Evolutionary conservation across 2,329 filamentous ascomycete species (phyloP).

Genomic region (Beauveria brongniartii): DNA sequence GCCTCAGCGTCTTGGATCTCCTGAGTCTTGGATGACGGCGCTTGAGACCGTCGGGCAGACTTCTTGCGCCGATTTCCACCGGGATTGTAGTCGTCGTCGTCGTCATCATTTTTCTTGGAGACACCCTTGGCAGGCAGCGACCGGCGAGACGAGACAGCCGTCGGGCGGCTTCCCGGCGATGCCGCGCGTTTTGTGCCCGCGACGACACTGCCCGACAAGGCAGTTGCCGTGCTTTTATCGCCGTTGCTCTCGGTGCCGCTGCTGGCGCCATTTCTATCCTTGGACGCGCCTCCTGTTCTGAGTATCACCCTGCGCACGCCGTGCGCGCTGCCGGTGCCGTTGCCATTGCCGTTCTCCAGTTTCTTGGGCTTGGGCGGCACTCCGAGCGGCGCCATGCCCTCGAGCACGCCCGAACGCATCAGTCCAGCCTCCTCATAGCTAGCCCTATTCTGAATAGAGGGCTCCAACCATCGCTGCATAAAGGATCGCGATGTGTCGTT

Average conservation of each 20-base stretch:
- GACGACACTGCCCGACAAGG: constrained; percentile 7
- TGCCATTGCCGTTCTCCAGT: constrained; percentile 20
- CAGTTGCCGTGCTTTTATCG: not conserved
- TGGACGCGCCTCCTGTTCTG: constrained; percentile 25
- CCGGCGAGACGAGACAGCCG: constrained; percentile 18
- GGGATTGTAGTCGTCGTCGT: constrained; percentile 37
- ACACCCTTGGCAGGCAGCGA: constrained; percentile 16
- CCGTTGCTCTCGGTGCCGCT: constrained; percentile 17
- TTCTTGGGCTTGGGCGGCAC: constrained; percentile 54
- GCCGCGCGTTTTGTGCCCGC: constrained; percentile 10
- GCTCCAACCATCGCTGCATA: constrained; percentile 52
- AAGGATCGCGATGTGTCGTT: constrained; percentile 37
- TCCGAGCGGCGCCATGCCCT: constrained; percentile 77
- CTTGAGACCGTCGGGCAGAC: not conserved
- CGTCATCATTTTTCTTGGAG: constrained; percentile 27
- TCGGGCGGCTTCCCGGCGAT: constrained; percentile 7
- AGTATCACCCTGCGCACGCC: constrained; percentile 38
- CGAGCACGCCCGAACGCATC: constrained; percentile 65
- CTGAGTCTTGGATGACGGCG: constrained; percentile 12
- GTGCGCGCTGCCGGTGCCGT: constrained; percentile 11
- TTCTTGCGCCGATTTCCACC: constrained; percentile 26
- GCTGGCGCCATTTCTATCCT: constrained; percentile 17
- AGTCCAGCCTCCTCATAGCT: constrained; percentile 76
- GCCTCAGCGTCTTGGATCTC: constrained; percentile 11
- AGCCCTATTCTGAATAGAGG: constrained; percentile 50